A percentile compares a stretch with the other conserved stretches of the same genome.
These are phyloP conservation scores for Coemansia sp. DNA, from an alignment of 192 early-diverging fungal genomes.

Conservation along the genomic window DNA sequence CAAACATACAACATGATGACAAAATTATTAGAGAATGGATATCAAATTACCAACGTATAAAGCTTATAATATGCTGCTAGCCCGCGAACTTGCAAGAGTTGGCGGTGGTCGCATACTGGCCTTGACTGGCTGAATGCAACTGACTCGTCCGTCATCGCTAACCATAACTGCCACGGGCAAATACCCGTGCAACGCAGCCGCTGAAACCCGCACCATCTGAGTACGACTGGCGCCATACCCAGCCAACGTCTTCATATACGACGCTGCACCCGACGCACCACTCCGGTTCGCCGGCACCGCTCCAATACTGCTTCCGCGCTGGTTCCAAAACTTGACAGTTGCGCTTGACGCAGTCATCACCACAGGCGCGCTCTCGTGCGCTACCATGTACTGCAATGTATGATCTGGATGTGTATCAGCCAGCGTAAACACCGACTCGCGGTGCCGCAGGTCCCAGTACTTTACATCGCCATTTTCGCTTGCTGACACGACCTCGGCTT, in stretches of 20 bases:
- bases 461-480: constrained; percentile 36
- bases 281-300: constrained; percentile 18
- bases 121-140: constrained; percentile 33
- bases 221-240: constrained; percentile 15
- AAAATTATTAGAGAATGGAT: too few species aligned
- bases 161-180: constrained; percentile 48
- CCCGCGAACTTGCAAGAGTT: too few species aligned
- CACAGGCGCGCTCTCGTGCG: constrained; percentile 46
- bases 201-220: not conserved
- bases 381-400: constrained; percentile 21
- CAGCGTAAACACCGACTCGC: constrained; percentile 22
- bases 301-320: constrained; percentile 40
- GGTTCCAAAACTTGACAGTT: constrained; percentile 52
- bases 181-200: constrained; percentile 35
- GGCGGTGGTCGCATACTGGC: too few species aligned
- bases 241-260: constrained; percentile 38
- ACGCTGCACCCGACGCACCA: not conserved
- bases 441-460: constrained; percentile 52
- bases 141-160: constrained; percentile 40
- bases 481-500: constrained; percentile 44
- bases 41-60: too few species aligned
- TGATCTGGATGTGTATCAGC: constrained; percentile 26
- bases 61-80: too few species aligned
- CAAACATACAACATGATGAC: too few species aligned
- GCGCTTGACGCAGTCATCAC: constrained; percentile 37